Evolutionary conservation across 2,329 filamentous ascomycete genomes (phyloP), one percentile per base, ranked within the genome.

Genomic region (Neodidymelliopsis sp.): DNA sequence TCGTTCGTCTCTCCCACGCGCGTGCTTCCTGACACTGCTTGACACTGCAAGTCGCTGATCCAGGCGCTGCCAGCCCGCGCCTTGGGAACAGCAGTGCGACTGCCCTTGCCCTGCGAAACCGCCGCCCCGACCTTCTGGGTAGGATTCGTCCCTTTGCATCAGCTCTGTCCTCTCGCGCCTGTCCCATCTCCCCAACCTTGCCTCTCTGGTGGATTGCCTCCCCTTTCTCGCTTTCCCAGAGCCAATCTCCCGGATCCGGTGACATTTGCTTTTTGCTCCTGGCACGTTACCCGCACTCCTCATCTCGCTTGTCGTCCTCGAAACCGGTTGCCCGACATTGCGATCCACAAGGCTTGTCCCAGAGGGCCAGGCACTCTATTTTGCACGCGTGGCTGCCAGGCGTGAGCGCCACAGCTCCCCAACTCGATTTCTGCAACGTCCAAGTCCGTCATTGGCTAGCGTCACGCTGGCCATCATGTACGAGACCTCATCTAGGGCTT

Each of bases 361-460:
- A 30, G 22, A 41, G 22, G 37, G 9, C 34, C 24, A 49, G 46
- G 23, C 42, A 38, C 31, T 19, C 52, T 47, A 33, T 37, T 40
- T 35, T 45, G 29, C 40, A 34, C 33, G 42, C 44, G 51, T 63
- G 60, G 63, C 59, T 54, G 38, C 16, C 35, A 43, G 51, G 61
- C 54, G 53, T 46, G 29, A 48, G 53, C 52, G 55, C 62, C 59
- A 60, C 57, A 54, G 53, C 45, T 49, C 57, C 47, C 34, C 43
- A 42, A 36, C 46, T 50, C 41, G 38, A 35, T 16, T 6, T 12
- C 43, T 43, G 27, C 37, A 34, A 16, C n/a, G n/a, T 23, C 11
- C 31, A 10, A 29, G 15, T 3, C 19, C 41, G 36, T 56, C 22
- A 62, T 63, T 63, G 54, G 60, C 19, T 43, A n/a, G 18, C 16